Evolutionary conservation across 2,329 filamentous ascomycete species (phyloP).

Genomic region (Pseudopithomyces maydicus): DNA sequence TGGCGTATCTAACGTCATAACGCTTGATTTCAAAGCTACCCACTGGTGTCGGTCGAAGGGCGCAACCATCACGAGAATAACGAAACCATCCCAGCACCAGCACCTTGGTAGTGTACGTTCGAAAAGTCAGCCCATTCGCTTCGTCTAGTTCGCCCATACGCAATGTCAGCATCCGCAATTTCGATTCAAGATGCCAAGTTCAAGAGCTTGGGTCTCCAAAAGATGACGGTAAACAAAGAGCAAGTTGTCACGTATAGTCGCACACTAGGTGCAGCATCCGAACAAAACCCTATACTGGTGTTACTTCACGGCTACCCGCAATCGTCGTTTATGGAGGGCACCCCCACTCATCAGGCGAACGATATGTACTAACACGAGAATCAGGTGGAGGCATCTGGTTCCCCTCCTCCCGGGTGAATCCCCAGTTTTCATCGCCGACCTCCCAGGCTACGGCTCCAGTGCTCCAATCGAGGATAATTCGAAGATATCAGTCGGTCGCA

Average conservation of each 20-base stretch:
- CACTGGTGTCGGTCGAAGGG: neutral
- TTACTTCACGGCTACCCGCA: conserved; percentile 42
- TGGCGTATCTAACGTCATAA: conserved; percentile 5
- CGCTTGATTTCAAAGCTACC: conserved; percentile 8
- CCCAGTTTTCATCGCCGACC: conserved; percentile 37
- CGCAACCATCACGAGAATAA: neutral
- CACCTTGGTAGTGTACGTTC: neutral
- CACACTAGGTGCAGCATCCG: conserved; percentile 24
- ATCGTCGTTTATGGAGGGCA: conserved; percentile 32
- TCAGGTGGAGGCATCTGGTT: conserved; percentile 41
- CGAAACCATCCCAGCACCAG: neutral
- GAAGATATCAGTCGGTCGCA: conserved; percentile 34
- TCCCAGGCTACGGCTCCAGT: conserved; percentile 40
- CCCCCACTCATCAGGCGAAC: neutral
- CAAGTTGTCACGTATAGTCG: conserved; percentile 35
- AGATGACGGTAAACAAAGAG: conserved; percentile 30
- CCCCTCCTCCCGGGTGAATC: conserved; percentile 29
- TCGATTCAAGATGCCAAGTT: conserved; percentile 37
- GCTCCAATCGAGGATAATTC: conserved; percentile 30
- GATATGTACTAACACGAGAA: neutral
- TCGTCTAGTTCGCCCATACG: neutral
- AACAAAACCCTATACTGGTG: conserved; percentile 36
- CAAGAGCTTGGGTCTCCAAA: conserved; percentile 30
- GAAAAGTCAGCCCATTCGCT: neutral
- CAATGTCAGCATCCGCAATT: conserved; percentile 28